A percentile compares a stretch with the other conserved stretches of the same genome.
Evolutionary conservation across 768 basidiomycete species (phyloP).

Genomic region (Exsudoporus frostii): DNA sequence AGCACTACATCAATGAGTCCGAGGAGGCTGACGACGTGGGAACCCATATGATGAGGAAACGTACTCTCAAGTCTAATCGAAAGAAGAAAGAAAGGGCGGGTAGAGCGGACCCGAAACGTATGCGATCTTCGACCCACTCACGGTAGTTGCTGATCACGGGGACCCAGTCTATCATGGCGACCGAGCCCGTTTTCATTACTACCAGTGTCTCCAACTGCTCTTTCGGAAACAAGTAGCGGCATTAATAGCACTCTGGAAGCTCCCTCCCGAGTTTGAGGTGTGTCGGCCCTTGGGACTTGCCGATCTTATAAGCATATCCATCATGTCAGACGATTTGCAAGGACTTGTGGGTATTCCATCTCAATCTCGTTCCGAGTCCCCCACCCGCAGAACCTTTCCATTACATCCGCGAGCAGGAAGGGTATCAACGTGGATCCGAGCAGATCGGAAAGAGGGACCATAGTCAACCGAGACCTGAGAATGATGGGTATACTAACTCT

Average conservation of each 20-base stretch:
- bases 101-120: slow-evolving; percentile 60
- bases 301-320: slow-evolving; percentile 4
- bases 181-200: slow-evolving; percentile 73
- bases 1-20: slow-evolving; percentile 85
- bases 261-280: slow-evolving; percentile 82
- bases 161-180: slow-evolving; percentile 78
- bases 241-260: slow-evolving; percentile 60
- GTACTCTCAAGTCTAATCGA: slow-evolving; percentile 56
- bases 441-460: background rate
- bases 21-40: slow-evolving; percentile 64
- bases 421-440: slow-evolving; percentile 10
- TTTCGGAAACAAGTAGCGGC: slow-evolving; percentile 71
- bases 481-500: slow-evolving; percentile 9
- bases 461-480: slow-evolving; percentile 13
- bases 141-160: background rate
- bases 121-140: slow-evolving; percentile 12
- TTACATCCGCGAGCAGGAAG: slow-evolving; percentile 40
- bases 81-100: slow-evolving; percentile 50
- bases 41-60: slow-evolving; percentile 60
- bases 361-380: slow-evolving; percentile 58
- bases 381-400: slow-evolving; percentile 60
- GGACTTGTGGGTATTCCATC: slow-evolving; percentile 77
- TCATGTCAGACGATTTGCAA: slow-evolving; percentile 59
- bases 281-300: slow-evolving; percentile 10
- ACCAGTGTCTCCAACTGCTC: slow-evolving; percentile 80